Percentiles rank a stretch among this genome's conserved stretches.
Evolutionary conservation across 2,329 filamentous ascomycete species (phyloP).

Genomic region (Thielaviopsis populi): DNA sequence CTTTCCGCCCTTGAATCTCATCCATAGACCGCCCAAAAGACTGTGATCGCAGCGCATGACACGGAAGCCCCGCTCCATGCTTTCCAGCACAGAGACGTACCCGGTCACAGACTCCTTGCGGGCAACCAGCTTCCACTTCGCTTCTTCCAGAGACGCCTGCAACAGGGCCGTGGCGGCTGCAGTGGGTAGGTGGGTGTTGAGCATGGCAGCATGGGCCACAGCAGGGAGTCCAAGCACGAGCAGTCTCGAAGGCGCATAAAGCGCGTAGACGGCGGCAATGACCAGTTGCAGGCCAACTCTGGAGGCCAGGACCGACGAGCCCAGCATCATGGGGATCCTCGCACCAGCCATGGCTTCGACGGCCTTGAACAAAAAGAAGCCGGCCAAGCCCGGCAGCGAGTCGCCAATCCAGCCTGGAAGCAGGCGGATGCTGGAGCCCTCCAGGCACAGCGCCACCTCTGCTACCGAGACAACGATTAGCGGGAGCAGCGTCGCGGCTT

Average conservation of each 20-base stretch:
- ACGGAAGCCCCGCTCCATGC: slow-evolving; percentile 51
- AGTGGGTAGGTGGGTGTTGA: slow-evolving; percentile 60
- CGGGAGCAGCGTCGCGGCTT: slow-evolving; percentile 57
- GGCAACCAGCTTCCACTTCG: slow-evolving; percentile 63
- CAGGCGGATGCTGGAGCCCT: slow-evolving; percentile 30
- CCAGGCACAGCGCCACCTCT: slow-evolving; percentile 40
- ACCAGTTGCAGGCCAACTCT: slow-evolving; percentile 57
- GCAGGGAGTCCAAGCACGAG: slow-evolving; percentile 55
- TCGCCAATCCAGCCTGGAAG: slow-evolving; percentile 44
- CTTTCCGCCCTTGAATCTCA: slow-evolving; percentile 35
- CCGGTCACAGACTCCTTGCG: slow-evolving; percentile 77
- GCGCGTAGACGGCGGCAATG: slow-evolving; percentile 48
- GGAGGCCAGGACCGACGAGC: slow-evolving; percentile 48
- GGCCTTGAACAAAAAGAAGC: slow-evolving; percentile 50
- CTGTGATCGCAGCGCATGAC: slow-evolving; percentile 90
- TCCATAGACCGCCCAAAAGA: slow-evolving; percentile 84
- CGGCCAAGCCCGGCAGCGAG: slow-evolving; percentile 47
- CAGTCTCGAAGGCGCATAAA: slow-evolving; percentile 31
- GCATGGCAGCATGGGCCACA: slow-evolving; percentile 51
- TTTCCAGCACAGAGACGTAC: slow-evolving; percentile 83
- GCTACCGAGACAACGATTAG: slow-evolving; percentile 50
- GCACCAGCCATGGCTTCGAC: slow-evolving; percentile 29
- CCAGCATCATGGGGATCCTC: slow-evolving; percentile 38
- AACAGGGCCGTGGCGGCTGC: slow-evolving; percentile 43
- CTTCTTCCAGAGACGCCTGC: slow-evolving; percentile 48